These are phyloP conservation scores for Rhododendron ferrugineum DNA, from an alignment of 148 eudicot species.

Conservation along the genomic window DNA sequence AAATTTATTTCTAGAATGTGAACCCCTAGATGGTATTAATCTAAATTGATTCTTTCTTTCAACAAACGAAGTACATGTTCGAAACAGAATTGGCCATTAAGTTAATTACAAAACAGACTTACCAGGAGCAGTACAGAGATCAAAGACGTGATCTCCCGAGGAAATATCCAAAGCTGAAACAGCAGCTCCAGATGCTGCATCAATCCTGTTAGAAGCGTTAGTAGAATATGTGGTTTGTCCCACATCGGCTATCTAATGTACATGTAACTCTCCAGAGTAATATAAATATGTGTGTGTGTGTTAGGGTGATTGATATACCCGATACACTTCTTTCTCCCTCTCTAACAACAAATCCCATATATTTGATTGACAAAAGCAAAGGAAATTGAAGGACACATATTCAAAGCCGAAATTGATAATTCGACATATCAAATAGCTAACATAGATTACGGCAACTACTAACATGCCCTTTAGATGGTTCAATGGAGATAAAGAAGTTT, in stretches of 20 bases:
- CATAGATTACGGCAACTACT: background rate
- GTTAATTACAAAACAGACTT: slow-evolving; percentile 3
- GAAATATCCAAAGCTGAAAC: slow-evolving; percentile 58
- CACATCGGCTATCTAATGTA: too few relatives aligned
- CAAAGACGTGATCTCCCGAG: slow-evolving; percentile 24
- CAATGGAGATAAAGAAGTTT: too few relatives aligned
- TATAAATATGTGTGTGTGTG: too few relatives aligned
- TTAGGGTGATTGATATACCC: too few relatives aligned
- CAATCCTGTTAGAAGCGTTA: slow-evolving; percentile 27
- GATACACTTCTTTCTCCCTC: too few relatives aligned
- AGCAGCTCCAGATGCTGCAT: slow-evolving; percentile 29
- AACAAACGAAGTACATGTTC: too few relatives aligned
- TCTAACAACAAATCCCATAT: slow-evolving; percentile 38
- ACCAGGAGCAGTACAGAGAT: slow-evolving; percentile 99
- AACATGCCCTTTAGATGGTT: too few relatives aligned
- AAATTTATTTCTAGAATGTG: too few relatives aligned
- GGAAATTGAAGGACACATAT: background rate
- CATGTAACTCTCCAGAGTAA: too few relatives aligned
- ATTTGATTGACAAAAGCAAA: slow-evolving; percentile 29
- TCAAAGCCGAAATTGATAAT: background rate
- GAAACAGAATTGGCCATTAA: background rate
- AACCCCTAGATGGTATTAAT: too few relatives aligned
- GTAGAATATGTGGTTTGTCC: too few relatives aligned
- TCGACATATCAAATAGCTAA: background rate
- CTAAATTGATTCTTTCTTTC: too few relatives aligned